A percentile compares a stretch with the other conserved stretches of the same genome.
These are phyloP conservation scores for Solanum peruvianum DNA, from an alignment of 257 asterid species.

Conservation along the genomic window DNA sequence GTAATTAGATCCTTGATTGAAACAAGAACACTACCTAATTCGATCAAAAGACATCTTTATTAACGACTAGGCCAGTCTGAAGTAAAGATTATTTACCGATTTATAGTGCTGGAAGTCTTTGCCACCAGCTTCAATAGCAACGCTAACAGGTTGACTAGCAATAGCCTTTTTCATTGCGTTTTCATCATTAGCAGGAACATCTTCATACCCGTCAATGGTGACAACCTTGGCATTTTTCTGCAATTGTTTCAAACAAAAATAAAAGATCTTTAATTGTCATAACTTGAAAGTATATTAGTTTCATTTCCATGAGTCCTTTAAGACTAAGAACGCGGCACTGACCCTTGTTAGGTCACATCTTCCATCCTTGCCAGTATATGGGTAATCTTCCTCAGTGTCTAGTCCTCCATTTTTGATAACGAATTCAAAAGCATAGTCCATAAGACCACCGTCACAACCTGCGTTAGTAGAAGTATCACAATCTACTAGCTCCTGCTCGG, in stretches of 20 bases:
- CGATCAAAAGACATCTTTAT: not conserved
- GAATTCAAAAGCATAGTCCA: constrained; percentile 33
- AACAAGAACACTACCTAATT: not conserved
- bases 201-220: constrained; percentile 45
- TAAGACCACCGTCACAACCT: constrained; percentile 38
- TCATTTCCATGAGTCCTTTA: not conserved
- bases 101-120: constrained; percentile 55
- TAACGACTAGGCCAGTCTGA: not conserved
- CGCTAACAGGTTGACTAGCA: constrained; percentile 42
- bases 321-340: not conserved
- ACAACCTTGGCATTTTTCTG: constrained; percentile 71
- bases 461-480: constrained; percentile 16
- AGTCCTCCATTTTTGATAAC: constrained; percentile 29
- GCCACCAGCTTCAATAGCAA: constrained; percentile 73
- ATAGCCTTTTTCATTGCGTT: constrained; percentile 42
- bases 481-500: constrained; percentile 41
- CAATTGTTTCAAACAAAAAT: not conserved
- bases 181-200: constrained; percentile 30
- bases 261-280: not conserved
- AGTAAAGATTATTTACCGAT: constrained; percentile 22
- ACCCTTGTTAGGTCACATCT: constrained; percentile 30
- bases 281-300: not conserved
- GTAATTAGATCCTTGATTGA: not conserved
- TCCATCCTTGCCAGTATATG: constrained; percentile 18
- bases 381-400: constrained; percentile 33